Evolutionary conservation across 768 basidiomycete species (phyloP).

Genomic region (Trametes cingulata): DNA sequence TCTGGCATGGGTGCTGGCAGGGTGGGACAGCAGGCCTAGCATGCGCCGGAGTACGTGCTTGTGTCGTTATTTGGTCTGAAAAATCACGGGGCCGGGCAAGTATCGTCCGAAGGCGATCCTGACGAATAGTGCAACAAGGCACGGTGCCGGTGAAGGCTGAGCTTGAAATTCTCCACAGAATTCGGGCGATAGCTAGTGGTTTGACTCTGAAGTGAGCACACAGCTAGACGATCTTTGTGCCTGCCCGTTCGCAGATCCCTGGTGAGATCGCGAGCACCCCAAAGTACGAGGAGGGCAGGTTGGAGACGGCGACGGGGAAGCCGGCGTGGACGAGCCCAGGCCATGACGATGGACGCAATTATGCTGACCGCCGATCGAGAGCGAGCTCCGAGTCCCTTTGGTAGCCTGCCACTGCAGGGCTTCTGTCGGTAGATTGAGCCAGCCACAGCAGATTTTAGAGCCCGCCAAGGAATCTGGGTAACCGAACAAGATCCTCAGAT

Average conservation of each 20-base stretch:
- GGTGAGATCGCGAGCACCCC: constrained; percentile 11
- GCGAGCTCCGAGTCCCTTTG: neutral
- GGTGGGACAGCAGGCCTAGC: neutral
- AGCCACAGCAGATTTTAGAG: neutral
- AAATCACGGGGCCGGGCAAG: too few species aligned
- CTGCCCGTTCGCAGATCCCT: constrained; percentile 1
- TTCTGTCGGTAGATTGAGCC: neutral
- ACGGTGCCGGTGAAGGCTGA: too few species aligned
- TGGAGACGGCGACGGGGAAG: neutral
- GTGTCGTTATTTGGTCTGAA: too few species aligned
- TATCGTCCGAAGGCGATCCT: too few species aligned
- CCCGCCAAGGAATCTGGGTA: neutral
- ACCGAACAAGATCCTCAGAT: constrained; percentile 20
- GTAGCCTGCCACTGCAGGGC: neutral
- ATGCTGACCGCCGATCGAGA: constrained; percentile 6
- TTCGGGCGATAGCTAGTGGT: too few species aligned
- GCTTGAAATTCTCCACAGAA: neutral
- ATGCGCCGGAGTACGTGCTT: too few species aligned
- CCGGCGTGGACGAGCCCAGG: neutral
- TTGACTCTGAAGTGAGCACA: too few species aligned
- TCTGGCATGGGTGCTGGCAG: too few species aligned
- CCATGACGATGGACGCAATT: neutral
- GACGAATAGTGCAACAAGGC: too few species aligned
- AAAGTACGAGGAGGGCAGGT: neutral
- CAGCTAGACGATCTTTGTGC: neutral